Evolutionary conservation across 2,329 filamentous ascomycete genomes (phyloP).

Genomic region (Talaromyces sp.): DNA sequence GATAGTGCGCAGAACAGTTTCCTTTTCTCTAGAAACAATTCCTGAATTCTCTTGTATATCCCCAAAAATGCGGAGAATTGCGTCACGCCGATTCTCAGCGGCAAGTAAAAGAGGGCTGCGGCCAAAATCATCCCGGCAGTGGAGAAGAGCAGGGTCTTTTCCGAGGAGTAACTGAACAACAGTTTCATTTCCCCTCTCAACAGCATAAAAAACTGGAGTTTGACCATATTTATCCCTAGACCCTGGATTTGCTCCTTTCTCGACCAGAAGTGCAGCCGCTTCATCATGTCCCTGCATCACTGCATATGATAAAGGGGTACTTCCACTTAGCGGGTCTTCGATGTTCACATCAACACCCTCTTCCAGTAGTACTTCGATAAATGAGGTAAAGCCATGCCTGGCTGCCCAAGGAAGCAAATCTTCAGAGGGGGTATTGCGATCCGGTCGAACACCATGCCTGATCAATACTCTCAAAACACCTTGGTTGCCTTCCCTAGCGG

Average conservation of each 20-base stretch:
- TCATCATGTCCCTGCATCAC: slow-evolving; percentile 1
- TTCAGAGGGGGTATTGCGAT: not conserved
- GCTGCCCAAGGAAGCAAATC: not conserved
- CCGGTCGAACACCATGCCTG: not conserved
- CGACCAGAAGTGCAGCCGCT: not conserved
- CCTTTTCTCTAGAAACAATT: no score
- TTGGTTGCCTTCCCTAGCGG: no score
- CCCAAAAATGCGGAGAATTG: not conserved
- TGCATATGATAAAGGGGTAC: slow-evolving; percentile 7
- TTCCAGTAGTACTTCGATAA: not conserved
- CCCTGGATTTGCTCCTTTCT: not conserved
- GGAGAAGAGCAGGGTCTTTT: not conserved
- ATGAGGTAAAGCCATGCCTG: not conserved
- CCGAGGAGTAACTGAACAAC: not conserved
- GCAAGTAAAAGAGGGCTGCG: not conserved
- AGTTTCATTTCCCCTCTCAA: not conserved
- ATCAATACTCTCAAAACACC: no score
- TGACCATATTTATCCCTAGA: not conserved
- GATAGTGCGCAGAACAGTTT: no score
- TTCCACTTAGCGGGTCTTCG: not conserved
- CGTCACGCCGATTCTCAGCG: not conserved
- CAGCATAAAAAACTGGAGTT: not conserved
- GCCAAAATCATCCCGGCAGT: not conserved
- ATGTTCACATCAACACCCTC: not conserved
- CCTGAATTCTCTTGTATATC: not conserved